phyloP scores from a whole-genome alignment of 306 rosid species.

The Castanea sativa region DNA sequence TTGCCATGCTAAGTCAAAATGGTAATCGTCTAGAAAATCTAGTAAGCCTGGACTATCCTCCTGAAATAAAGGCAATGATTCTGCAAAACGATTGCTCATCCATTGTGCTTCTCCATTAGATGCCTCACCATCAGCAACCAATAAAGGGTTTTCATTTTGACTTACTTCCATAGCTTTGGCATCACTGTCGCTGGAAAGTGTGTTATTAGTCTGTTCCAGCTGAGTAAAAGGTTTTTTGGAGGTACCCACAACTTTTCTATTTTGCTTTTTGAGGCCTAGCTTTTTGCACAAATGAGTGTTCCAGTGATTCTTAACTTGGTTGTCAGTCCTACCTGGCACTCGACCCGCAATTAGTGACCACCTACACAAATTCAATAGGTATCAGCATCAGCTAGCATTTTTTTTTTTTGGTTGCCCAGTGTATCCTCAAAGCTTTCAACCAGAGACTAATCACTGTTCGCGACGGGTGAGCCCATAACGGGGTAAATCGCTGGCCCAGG shows the following conservation, averaged over 20 bases:
- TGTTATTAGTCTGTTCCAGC: background rate
- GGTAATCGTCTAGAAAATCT: background rate
- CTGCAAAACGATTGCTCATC: background rate
- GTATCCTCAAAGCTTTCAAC: no score
- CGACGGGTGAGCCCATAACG: no score
- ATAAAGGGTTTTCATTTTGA: background rate
- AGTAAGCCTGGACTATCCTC: background rate
- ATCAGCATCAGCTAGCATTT: background rate
- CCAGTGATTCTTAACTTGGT: slow-evolving; percentile 37
- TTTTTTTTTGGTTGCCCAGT: no score
- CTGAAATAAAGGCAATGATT: background rate
- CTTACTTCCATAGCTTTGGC: background rate
- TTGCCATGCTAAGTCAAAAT: background rate
- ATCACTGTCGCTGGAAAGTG: background rate
- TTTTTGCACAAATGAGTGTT: slow-evolving; percentile 27
- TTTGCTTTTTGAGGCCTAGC: slow-evolving; percentile 21
- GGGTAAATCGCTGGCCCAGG: no score
- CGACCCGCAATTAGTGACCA: slow-evolving; percentile 39
- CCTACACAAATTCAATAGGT: slow-evolving; percentile 2
- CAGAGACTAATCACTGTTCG: no score
- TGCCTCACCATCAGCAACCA: background rate
- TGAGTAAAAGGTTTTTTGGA: background rate
- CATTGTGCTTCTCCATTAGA: background rate
- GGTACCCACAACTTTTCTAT: background rate
- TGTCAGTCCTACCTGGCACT: slow-evolving; percentile 41